Conservation (phyloP, 176 grass and related monocot species). For the Phragmites australis region DNA sequence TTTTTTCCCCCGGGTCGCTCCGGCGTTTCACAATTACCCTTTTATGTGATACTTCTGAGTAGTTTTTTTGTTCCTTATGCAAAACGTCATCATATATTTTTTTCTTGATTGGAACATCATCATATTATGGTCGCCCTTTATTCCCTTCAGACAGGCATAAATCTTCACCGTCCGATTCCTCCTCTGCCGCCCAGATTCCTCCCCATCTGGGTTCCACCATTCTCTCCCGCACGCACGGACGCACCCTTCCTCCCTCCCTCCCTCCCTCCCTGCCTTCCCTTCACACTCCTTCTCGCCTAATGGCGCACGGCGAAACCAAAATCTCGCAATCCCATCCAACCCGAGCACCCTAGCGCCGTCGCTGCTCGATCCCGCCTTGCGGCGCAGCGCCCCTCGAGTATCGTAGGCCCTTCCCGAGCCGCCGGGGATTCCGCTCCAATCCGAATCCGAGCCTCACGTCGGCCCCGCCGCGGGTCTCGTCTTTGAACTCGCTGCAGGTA, state of each 20-base stretch:
- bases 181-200: background rate
- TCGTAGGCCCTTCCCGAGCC: background rate
- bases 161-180: background rate
- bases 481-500: constrained; percentile 22
- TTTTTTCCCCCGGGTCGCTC: too few relatives aligned
- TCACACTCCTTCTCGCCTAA: background rate
- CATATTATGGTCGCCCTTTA: too few relatives aligned
- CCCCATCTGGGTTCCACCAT: background rate
- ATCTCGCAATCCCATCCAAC: background rate
- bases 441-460: background rate
- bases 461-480: background rate
- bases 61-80: too few relatives aligned
- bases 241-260: background rate
- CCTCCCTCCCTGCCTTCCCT: too few relatives aligned
- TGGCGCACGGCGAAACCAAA: background rate
- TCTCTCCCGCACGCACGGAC: background rate
- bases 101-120: too few relatives aligned
- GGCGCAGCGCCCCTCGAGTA: background rate
- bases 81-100: too few relatives aligned
- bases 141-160: background rate
- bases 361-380: background rate
- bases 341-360: background rate
- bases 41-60: too few relatives aligned
- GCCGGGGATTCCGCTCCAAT: background rate
- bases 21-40: too few relatives aligned